Conservation (phyloP, 805 yeast species). For the Yarrowia sp. region DNA sequence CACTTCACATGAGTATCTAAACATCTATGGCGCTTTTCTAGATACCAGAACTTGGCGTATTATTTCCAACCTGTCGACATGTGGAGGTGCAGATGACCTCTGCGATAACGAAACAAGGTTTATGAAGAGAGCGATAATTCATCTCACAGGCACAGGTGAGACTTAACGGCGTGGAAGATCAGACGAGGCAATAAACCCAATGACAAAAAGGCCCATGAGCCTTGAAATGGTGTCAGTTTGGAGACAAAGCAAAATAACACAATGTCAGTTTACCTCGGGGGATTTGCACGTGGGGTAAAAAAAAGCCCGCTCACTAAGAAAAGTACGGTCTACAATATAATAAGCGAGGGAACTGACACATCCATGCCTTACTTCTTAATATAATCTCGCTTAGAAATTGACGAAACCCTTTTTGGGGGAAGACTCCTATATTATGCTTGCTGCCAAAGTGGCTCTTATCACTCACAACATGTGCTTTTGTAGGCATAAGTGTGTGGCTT, state of each 20-base stretch:
- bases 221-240: background rate
- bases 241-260: background rate
- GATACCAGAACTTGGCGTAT: background rate
- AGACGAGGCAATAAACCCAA: constrained; percentile 30
- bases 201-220: background rate
- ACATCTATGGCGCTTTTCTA: background rate
- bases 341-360: too few species aligned
- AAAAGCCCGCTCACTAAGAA: background rate
- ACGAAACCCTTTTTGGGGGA: background rate
- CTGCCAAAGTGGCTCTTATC: constrained; percentile 4
- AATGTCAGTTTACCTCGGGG: background rate
- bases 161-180: background rate
- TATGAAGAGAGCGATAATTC: background rate
- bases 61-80: background rate
- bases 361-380: background rate
- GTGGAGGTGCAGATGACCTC: constrained; percentile 2
- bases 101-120: constrained; percentile 34
- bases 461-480: background rate
- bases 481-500: background rate
- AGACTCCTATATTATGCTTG: background rate
- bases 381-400: background rate
- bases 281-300: background rate
- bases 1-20: too few species aligned
- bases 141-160: background rate
- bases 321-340: too few species aligned